These are phyloP conservation scores for Nakaseomyces delphensis DNA, from an alignment of 1,139 yeast species.

Conservation along the genomic window DNA sequence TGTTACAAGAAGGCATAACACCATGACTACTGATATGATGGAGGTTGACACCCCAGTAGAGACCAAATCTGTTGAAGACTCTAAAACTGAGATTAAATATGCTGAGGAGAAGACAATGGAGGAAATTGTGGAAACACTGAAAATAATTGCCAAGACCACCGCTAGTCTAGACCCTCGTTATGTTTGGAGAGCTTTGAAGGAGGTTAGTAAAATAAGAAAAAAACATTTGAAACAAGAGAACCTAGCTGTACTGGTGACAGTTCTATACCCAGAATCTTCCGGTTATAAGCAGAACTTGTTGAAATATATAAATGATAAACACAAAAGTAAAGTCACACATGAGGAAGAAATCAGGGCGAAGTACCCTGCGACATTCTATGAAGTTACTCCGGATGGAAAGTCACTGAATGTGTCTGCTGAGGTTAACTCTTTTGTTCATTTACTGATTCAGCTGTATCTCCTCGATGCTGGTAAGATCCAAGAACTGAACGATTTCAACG, in stretches of 20 bases:
- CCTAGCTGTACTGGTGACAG: slow-evolving; percentile 46
- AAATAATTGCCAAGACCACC: slow-evolving; percentile 51
- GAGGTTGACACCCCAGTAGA: slow-evolving; percentile 24
- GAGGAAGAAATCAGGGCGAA: slow-evolving; percentile 27
- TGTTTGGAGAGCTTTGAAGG: slow-evolving; percentile 77
- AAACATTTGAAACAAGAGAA: slow-evolving; percentile 43
- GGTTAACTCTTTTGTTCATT: slow-evolving; percentile 69
- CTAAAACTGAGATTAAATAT: slow-evolving; percentile 14
- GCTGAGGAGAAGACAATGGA: slow-evolving; percentile 27
- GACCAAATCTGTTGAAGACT: slow-evolving; percentile 13
- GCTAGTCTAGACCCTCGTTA: slow-evolving; percentile 76
- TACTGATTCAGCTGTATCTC: slow-evolving; percentile 67
- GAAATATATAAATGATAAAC: slow-evolving; percentile 33
- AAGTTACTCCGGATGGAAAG: slow-evolving; percentile 19
- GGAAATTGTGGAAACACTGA: slow-evolving; percentile 28
- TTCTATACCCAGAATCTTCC: slow-evolving; percentile 42
- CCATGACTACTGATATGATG: slow-evolving; percentile 20
- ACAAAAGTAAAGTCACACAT: slow-evolving; percentile 29
- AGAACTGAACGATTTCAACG: slow-evolving; percentile 45
- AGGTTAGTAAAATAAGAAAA: slow-evolving; percentile 64
- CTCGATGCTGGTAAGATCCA: slow-evolving; percentile 51
- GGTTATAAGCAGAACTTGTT: slow-evolving; percentile 41
- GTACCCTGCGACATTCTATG: slow-evolving; percentile 30
- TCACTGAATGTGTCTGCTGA: slow-evolving; percentile 53
- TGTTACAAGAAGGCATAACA: slow-evolving; percentile 1